phyloP scores from a whole-genome alignment of 768 basidiomycete species.

The Mycena kentingensis region DNA sequence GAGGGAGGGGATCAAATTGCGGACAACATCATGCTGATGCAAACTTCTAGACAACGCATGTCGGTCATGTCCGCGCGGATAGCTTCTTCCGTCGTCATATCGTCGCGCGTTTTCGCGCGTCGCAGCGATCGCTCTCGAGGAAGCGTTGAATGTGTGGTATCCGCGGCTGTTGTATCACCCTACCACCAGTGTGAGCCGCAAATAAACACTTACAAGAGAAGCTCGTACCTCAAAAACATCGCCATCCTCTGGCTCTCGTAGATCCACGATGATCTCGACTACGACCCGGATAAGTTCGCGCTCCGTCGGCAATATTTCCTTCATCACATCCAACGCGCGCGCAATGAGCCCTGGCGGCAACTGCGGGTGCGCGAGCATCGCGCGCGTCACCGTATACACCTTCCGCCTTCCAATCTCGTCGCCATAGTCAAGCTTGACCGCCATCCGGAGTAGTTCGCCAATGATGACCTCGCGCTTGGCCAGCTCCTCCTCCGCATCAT shows the following conservation, averaged over 20 bases:
- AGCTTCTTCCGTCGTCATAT: slow-evolving; percentile 67
- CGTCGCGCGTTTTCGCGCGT: slow-evolving; percentile 51
- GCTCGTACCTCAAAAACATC: slow-evolving; percentile 28
- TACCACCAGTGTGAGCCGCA: background rate
- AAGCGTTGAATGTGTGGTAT: slow-evolving; percentile 28
- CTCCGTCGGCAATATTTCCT: slow-evolving; percentile 80
- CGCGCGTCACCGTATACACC: slow-evolving; percentile 88
- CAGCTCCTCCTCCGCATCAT: slow-evolving; percentile 58
- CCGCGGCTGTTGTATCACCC: slow-evolving; percentile 31
- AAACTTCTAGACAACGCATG: slow-evolving; percentile 78
- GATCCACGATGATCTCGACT: slow-evolving; percentile 81
- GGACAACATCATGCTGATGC: slow-evolving; percentile 87
- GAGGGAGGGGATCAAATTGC: too few relatives aligned
- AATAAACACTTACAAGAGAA: background rate
- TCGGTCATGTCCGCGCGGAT: slow-evolving; percentile 70
- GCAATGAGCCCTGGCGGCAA: slow-evolving; percentile 81
- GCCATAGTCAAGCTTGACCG: slow-evolving; percentile 83
- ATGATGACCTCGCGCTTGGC: slow-evolving; percentile 73
- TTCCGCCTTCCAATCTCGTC: slow-evolving; percentile 94
- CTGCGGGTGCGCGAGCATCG: slow-evolving; percentile 84
- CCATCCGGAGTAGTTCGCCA: slow-evolving; percentile 78
- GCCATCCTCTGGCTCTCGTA: slow-evolving; percentile 52
- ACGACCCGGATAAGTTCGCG: slow-evolving; percentile 85
- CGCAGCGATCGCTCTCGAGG: slow-evolving; percentile 26
- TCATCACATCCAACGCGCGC: slow-evolving; percentile 82